Evolutionary conservation across 495 filamentous ascomycete genomes (phyloP).

Genomic region (Talaromyces adpressus): DNA sequence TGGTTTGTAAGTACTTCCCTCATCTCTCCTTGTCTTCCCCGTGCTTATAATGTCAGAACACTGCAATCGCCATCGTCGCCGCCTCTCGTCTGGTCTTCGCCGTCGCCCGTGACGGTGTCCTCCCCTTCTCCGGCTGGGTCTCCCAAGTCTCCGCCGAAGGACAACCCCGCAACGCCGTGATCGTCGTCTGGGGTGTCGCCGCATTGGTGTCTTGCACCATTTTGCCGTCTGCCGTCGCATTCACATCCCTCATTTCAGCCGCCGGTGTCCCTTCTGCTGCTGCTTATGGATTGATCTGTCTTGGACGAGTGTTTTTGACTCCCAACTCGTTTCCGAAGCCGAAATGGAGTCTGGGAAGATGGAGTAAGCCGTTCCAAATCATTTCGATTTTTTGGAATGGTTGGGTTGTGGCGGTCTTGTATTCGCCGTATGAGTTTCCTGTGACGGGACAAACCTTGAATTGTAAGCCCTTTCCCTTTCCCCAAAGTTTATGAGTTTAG

Average conservation of each 20-base stretch:
- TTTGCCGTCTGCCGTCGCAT: conserved; percentile 45
- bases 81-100: conserved; percentile 52
- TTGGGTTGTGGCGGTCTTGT: conserved; percentile 42
- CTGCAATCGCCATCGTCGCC: conserved; percentile 46
- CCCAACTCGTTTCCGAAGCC: conserved; percentile 39
- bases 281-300: conserved; percentile 47
- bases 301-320: conserved; percentile 42
- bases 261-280: conserved; percentile 46
- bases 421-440: conserved; percentile 39
- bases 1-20: conserved; percentile 30
- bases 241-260: conserved; percentile 47
- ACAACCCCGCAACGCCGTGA: conserved; percentile 48
- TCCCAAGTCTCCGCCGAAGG: conserved; percentile 38
- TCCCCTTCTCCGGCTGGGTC: conserved; percentile 50
- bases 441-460: conserved; percentile 39
- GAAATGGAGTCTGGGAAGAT: conserved; percentile 34
- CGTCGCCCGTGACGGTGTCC: conserved; percentile 48
- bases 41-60: conserved; percentile 27
- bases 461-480: conserved; percentile 21
- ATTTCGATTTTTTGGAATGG: conserved; percentile 44
- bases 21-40: neutral
- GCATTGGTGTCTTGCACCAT: conserved; percentile 46
- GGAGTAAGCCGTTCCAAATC: conserved; percentile 42
- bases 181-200: conserved; percentile 45
- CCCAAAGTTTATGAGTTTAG: neutral